Evolutionary conservation across 345 rosid species (phyloP).

Genomic region (Bruguiera gymnorhiza): DNA sequence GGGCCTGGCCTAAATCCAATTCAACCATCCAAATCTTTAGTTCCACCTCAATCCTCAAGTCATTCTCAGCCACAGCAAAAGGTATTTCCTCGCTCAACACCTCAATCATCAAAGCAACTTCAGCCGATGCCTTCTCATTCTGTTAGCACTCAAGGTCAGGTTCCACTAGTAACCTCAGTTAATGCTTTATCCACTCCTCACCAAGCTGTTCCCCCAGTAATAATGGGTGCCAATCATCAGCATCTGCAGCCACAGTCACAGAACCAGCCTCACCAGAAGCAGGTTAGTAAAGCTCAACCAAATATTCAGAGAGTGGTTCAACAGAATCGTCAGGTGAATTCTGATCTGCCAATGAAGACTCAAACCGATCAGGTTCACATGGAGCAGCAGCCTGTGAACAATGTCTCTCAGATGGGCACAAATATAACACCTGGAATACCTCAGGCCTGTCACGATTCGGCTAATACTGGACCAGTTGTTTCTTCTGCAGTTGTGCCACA

Average conservation of each 20-base stretch:
- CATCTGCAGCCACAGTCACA: constrained; percentile 34
- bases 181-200: constrained; percentile 37
- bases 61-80: constrained; percentile 60
- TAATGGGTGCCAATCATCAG: constrained; percentile 36
- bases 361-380: constrained; percentile 49
- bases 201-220: constrained; percentile 45
- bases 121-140: constrained; percentile 64
- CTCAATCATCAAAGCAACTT: constrained; percentile 44
- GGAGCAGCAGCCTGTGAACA: constrained; percentile 45
- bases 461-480: constrained; percentile 30
- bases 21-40: constrained; percentile 59
- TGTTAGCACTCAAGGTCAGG: constrained; percentile 59
- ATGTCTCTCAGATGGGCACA: constrained; percentile 35
- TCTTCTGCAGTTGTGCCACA: constrained; percentile 43
- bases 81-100: constrained; percentile 41
- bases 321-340: constrained; percentile 51
- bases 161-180: constrained; percentile 44
- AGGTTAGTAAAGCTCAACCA: constrained; percentile 48
- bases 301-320: constrained; percentile 58
- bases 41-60: constrained; percentile 50
- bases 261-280: constrained; percentile 51
- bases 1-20: constrained; percentile 49
- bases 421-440: constrained; percentile 33
- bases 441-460: constrained; percentile 45
- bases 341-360: constrained; percentile 49